phyloP scores from a whole-genome alignment of 768 basidiomycete genomes.

The Macrocybe gigantea region DNA sequence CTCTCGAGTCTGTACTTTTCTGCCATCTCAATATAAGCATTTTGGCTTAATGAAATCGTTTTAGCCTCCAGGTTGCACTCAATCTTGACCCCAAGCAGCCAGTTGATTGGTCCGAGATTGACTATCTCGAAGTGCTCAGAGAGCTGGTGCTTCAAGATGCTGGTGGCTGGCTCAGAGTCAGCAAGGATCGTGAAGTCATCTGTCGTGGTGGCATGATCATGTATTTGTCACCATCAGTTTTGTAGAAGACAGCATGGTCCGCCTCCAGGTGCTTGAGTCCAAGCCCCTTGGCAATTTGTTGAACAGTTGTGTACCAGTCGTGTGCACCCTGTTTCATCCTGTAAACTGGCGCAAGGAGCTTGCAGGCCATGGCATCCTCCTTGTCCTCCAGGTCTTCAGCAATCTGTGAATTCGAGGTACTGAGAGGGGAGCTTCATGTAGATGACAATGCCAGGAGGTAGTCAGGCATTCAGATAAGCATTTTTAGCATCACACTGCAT shows the following conservation, averaged over 20 bases:
- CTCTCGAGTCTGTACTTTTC: background rate
- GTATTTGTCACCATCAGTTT: background rate
- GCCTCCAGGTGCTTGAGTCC: constrained; percentile 13
- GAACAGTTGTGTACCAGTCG: constrained; percentile 12
- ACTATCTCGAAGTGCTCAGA: constrained; percentile 16
- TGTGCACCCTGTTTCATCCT: constrained; percentile 16
- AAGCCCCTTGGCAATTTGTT: constrained; percentile 1
- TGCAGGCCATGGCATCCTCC: constrained; percentile 12
- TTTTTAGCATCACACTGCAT: too few relatives aligned
- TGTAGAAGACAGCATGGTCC: constrained; percentile 12
- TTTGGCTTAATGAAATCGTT: constrained; percentile 24
- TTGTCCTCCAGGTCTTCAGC: background rate
- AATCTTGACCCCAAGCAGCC: constrained; percentile 17
- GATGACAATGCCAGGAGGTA: too few relatives aligned
- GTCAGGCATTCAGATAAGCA: too few relatives aligned
- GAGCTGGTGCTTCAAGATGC: background rate
- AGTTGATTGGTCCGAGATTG: constrained; percentile 17
- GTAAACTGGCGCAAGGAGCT: constrained; percentile 18
- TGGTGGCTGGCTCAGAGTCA: too few relatives aligned
- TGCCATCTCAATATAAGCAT: constrained; percentile 11
- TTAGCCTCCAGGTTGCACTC: constrained; percentile 7
- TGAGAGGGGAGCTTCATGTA: too few relatives aligned
- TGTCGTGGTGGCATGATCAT: too few relatives aligned
- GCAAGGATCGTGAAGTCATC: too few relatives aligned
- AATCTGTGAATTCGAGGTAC: too few relatives aligned